Conservation (phyloP, 495 filamentous ascomycete species). For the Sordaria brevicollis region DNA sequence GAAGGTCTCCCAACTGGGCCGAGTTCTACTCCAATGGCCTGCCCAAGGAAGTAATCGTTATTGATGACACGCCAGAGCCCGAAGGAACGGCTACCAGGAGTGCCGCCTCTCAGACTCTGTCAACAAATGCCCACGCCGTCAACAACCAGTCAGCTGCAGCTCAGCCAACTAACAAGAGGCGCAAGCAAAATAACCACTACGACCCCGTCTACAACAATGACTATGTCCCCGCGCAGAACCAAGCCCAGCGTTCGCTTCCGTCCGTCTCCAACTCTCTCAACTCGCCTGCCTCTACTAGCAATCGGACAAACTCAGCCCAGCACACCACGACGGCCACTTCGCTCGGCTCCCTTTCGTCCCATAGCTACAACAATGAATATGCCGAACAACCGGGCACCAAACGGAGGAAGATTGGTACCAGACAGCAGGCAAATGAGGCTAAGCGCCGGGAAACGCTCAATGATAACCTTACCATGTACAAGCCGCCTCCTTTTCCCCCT, state of each 20-base stretch:
- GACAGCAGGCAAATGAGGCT: slow-evolving; percentile 71
- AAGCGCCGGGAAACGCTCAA: slow-evolving; percentile 58
- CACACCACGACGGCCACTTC: slow-evolving; percentile 89
- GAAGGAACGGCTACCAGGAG: slow-evolving; percentile 27
- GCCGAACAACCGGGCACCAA: slow-evolving; percentile 59
- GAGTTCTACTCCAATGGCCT: slow-evolving; percentile 89
- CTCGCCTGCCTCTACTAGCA: slow-evolving; percentile 45
- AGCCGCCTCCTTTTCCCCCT: slow-evolving; percentile 74
- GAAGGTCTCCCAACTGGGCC: slow-evolving; percentile 68
- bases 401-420: slow-evolving; percentile 64
- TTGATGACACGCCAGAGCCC: slow-evolving; percentile 77
- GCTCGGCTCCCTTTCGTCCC: slow-evolving; percentile 53
- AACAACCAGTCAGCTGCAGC: slow-evolving; percentile 8
- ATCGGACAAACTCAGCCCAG: slow-evolving; percentile 73
- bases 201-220: slow-evolving; percentile 29
- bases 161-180: slow-evolving; percentile 36
- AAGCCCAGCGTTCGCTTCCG: slow-evolving; percentile 37
- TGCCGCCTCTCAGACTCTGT: slow-evolving; percentile 17
- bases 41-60: slow-evolving; percentile 90
- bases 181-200: slow-evolving; percentile 44
- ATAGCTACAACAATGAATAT: slow-evolving; percentile 52
- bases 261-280: slow-evolving; percentile 53
- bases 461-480: slow-evolving; percentile 67
- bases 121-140: slow-evolving; percentile 15
- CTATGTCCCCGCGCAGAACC: slow-evolving; percentile 57